phyloP scores from a whole-genome alignment of 2,329 filamentous ascomycete species.

The Cordyceps fumosorosea region DNA sequence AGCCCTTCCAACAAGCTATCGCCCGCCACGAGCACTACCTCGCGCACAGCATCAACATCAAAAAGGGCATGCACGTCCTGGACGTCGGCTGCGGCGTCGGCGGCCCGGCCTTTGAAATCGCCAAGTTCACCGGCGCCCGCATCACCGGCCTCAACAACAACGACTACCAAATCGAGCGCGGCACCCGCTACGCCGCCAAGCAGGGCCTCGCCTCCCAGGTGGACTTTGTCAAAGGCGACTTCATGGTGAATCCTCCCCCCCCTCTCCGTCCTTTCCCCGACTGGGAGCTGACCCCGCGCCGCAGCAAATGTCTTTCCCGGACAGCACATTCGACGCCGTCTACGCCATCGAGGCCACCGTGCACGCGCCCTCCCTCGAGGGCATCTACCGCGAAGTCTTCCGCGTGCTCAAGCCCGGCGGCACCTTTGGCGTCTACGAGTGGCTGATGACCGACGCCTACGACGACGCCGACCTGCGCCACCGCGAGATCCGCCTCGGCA shows the following conservation, averaged over 20 bases:
- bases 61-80: constrained; percentile 80
- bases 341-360: constrained; percentile 97
- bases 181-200: constrained; percentile 73
- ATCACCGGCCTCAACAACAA: constrained; percentile 96
- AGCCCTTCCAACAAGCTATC: constrained; percentile 84
- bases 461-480: constrained; percentile 83
- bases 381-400: constrained; percentile 91
- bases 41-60: constrained; percentile 77
- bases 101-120: constrained; percentile 92
- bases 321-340: constrained; percentile 87
- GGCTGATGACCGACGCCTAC: constrained; percentile 96
- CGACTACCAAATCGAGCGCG: constrained; percentile 96
- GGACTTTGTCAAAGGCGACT: constrained; percentile 83
- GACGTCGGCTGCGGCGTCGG: constrained; percentile 97
- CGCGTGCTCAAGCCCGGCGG: constrained; percentile 94
- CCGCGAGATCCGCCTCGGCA: constrained; percentile 84
- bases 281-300: constrained; percentile 13
- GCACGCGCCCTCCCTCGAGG: constrained; percentile 83
- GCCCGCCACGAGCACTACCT: constrained; percentile 97
- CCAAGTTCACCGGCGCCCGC: constrained; percentile 87
- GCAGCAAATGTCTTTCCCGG: constrained; percentile 88
- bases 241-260: constrained; percentile 54
- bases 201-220: constrained; percentile 72
- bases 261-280: background rate
- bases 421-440: constrained; percentile 95